Evolutionary conservation across 163 green algal genomes (phyloP).

Genomic region (Coccomyxa subellipsoidea): DNA sequence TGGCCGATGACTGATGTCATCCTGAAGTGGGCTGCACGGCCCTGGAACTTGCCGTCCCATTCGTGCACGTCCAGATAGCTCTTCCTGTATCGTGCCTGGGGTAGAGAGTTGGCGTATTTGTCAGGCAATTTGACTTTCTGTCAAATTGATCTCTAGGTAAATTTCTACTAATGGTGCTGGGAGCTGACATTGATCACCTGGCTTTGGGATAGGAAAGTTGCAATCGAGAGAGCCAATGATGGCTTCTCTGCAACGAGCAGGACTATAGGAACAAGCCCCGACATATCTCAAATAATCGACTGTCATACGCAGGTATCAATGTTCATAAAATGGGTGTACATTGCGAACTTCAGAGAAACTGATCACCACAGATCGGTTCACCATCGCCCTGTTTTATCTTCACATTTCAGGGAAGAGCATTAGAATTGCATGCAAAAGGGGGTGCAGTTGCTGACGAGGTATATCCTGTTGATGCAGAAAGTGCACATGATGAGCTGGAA

Average conservation of each 20-base stretch:
- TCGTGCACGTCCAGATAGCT: conserved; percentile 76
- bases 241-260: conserved; percentile 85
- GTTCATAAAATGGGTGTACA: no score
- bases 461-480: neutral
- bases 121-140: no score
- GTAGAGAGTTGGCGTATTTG: neutral
- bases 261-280: conserved; percentile 22
- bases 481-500: neutral
- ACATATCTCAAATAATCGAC: neutral
- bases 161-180: no score
- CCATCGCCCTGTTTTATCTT: no score
- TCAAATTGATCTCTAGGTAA: no score
- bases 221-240: conserved; percentile 64
- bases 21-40: conserved; percentile 57
- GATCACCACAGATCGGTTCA: no score
- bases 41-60: conserved; percentile 65
- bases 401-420: no score
- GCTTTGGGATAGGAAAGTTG: conserved; percentile 59
- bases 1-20: conserved; percentile 87
- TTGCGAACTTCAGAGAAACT: no score
- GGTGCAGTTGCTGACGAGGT: neutral
- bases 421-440: no score
- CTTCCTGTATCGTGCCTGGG: conserved; percentile 45
- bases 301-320: no score
- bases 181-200: no score